Base-by-base conservation (phyloP, 2,329 filamentous ascomycete species). In the Coniochaeta pulveracea region DNA sequence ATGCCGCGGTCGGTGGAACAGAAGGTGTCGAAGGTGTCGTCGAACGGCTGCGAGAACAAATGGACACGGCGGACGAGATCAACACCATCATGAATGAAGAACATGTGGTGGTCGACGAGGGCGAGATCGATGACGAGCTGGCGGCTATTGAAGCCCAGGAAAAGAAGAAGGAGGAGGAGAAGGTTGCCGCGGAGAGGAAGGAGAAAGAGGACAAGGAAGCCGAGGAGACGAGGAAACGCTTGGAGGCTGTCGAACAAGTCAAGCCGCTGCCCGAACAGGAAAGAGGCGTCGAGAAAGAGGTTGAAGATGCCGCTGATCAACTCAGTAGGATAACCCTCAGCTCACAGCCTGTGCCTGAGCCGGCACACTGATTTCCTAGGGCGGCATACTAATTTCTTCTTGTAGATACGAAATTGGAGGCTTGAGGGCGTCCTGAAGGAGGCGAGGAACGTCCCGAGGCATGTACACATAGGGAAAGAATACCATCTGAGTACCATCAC, bases 91-190 rank as follows among this genome's bases (percentile, higher is more conserved):
- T 96, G 40, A 76, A 77, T 34, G 85, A 91, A 44, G 10, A 61
- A 58, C 10, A 50, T 46, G 28, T 31, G 5, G 41, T 54, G 1
- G 64, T 93, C 19, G 85, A 94, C 52, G 88, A 94, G 49, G 68
- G 50, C 14, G 88, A 93, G 52, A 74, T 96, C 35, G 86, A 95
- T 44, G 82, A 89, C 39, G 89, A 95, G 60, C 67, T 96, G 29
- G 80, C 82, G 43, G 77, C 68, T 4, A 61, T 98, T 60, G 77
- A 88, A 56, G 61, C 52, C 21, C 65, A 73, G 42, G 70, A 75
- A 44, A 57, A 49, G 42, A 61, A 62, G 47, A 69, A 71, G 48
- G 66, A 73, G 37, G 60, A 64, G 38, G 58, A 60, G 38, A 48
- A 80, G 45, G 66, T 75, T 50, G 56, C 46, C 39, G 58, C 62